phyloP scores from a whole-genome alignment of 2,329 filamentous ascomycete species.

The Orbilia blumenaviensis region DNA sequence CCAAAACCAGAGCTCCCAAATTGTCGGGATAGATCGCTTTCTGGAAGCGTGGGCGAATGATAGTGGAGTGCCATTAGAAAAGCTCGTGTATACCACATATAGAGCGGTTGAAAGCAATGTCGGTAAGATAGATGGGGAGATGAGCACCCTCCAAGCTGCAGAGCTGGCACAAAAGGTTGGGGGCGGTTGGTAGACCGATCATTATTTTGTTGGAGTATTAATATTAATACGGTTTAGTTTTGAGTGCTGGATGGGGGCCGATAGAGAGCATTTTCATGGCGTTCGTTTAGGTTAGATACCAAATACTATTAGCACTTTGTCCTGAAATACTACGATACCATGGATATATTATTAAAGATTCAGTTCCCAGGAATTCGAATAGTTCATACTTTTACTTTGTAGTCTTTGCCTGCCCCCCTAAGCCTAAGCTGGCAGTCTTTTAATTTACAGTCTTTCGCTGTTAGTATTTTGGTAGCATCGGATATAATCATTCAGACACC shows the following conservation, averaged over 20 bases:
- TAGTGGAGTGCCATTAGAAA: slow-evolving; percentile 75
- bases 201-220: neutral
- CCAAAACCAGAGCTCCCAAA: slow-evolving; percentile 58
- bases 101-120: slow-evolving; percentile 94
- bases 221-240: neutral
- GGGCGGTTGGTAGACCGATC: slow-evolving; percentile 91
- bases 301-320: neutral
- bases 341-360: too few species aligned
- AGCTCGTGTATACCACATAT: slow-evolving; percentile 84
- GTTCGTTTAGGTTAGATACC: slow-evolving; percentile 11
- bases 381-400: too few species aligned
- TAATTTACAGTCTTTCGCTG: too few species aligned
- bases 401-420: too few species aligned
- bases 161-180: slow-evolving; percentile 90
- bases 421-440: too few species aligned
- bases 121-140: slow-evolving; percentile 72
- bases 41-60: slow-evolving; percentile 78
- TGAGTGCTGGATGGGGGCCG: neutral
- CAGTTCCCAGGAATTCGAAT: too few species aligned
- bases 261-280: slow-evolving; percentile 22
- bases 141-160: slow-evolving; percentile 76
- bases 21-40: slow-evolving; percentile 67
- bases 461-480: too few species aligned
- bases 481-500: too few species aligned
- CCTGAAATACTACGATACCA: too few species aligned